Base-by-base conservation (phyloP, 2,329 filamentous ascomycete species). In the Chrysosporium keratinophilum region DNA sequence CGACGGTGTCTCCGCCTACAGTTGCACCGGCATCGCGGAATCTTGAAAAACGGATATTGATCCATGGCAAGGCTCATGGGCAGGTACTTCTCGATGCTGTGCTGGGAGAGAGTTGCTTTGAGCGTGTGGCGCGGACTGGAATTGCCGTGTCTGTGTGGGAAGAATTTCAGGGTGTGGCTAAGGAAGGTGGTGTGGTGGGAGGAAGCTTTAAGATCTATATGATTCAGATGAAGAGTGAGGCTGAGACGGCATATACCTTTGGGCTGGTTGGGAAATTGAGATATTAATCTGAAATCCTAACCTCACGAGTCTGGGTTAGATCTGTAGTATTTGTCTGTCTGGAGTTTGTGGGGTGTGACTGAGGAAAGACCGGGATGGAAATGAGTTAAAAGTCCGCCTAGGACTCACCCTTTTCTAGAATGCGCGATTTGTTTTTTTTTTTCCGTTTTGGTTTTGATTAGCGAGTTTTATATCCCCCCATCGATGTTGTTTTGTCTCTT, bases 71-170 rank as follows among this genome's bases (percentile, higher is more conserved):
- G 63, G 83, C 82, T 1, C 82, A 67, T 58, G 79, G 80, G 19
- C 75, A 83, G 57, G 76, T 84, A 1, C 69, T 95, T 35, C 76
- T 96, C 0, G 91, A 97, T 67, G 88, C 87, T 1, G 89, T 89
- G 46, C 75, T 96, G 1, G 85, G 85, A 10, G 88, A 89, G 65
- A 86, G 82, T 54, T 90, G 87, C 64, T 94, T 95, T 70, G 85
- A 90, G 60, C 76, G 87, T 15, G 81, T 95, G 56, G 90, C 88
- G 4, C 81, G 85, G 60, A 85, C 87, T 34, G 90, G 90, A 45
- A 91, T 96, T 62, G 87, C 93, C 1, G 83, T 95, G 54, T 90
- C 86, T 59, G 85, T 96, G 35, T 93, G 88, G 82, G 86, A 93
- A 67, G 83, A 88, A 61, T 82, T 82, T 47, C 79, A 83, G 58